Percentiles rank a stretch among this genome's conserved stretches.
Conservation (phyloP, 805 yeast genomes). For the Nadsonia fulvescens region DNA sequence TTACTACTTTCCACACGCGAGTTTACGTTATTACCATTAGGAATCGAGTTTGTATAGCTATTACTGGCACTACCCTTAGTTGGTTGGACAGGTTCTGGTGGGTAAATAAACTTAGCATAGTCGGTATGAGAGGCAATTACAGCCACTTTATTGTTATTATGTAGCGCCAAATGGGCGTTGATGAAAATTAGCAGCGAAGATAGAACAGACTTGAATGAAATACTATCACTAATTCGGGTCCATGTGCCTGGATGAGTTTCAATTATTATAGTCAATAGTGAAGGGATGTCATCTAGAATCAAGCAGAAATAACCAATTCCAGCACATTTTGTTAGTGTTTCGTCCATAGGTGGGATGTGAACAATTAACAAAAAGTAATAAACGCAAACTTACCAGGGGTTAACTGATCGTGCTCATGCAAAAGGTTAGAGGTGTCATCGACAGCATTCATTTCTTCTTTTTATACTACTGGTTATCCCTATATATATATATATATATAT, state of each 20-base stretch:
- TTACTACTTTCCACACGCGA: constrained; percentile 3
- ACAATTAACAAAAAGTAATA: too few relatives aligned
- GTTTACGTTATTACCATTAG: constrained; percentile 3
- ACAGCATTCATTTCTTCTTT: too few relatives aligned
- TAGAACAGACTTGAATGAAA: constrained; percentile 39
- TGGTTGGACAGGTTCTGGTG: constrained; percentile 18
- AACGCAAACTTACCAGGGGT: too few relatives aligned
- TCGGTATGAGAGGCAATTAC: constrained; percentile 57
- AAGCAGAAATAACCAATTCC: too few relatives aligned
- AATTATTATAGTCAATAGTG: constrained; percentile 56
- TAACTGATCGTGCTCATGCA: too few relatives aligned
- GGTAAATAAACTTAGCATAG: constrained; percentile 58
- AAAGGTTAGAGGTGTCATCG: too few relatives aligned
- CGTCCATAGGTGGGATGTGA: too few relatives aligned
- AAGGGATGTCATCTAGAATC: constrained; percentile 51
- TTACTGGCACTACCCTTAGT: constrained; percentile 1
- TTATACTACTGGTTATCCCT: too few relatives aligned
- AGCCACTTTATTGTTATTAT: constrained; percentile 70
- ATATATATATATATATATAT: too few relatives aligned
- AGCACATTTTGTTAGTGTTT: too few relatives aligned
- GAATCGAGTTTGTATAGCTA: constrained; percentile 3
- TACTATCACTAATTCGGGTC: constrained; percentile 22
- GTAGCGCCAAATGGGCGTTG: constrained; percentile 76
- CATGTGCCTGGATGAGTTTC: constrained; percentile 65
- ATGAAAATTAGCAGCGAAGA: constrained; percentile 55